Percentiles rank a stretch among this genome's conserved stretches.
These are phyloP conservation scores for Blastocystis sp. DNA, from an alignment of 352 stramenopile genomes.

Conservation along the genomic window DNA sequence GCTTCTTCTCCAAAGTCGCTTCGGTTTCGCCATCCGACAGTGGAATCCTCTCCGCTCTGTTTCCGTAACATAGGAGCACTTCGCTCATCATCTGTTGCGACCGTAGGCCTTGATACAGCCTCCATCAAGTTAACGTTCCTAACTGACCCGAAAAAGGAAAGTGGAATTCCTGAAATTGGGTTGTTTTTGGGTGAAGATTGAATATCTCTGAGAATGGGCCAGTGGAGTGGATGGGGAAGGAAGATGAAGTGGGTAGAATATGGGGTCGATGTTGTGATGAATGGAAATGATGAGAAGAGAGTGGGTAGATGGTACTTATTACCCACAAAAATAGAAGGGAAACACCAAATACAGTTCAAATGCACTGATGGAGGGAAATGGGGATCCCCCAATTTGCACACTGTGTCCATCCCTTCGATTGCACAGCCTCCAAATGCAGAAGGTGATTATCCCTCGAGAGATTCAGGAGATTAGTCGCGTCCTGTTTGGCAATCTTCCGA, in stretches of 20 bases:
- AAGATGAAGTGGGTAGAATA: too few relatives aligned
- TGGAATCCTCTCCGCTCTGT: background rate
- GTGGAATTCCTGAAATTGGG: background rate
- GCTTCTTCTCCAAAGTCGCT: background rate
- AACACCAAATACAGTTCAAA: too few relatives aligned
- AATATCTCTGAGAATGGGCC: too few relatives aligned
- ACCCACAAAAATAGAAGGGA: too few relatives aligned
- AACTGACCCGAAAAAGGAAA: background rate
- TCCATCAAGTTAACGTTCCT: slow-evolving; percentile 32
- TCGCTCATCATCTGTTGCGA: background rate
- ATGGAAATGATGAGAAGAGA: too few relatives aligned
- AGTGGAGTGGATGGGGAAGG: too few relatives aligned
- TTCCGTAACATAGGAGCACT: background rate
- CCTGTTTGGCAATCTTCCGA: slow-evolving; percentile 46
- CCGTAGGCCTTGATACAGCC: background rate
- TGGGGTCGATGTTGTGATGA: too few relatives aligned
- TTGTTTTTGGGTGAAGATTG: background rate
- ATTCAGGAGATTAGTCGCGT: slow-evolving; percentile 26
- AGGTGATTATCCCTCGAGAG: slow-evolving; percentile 24
- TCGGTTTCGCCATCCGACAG: background rate
- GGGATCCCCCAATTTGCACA: too few relatives aligned
- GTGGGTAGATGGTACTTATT: too few relatives aligned
- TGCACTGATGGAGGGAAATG: too few relatives aligned
- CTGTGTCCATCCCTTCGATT: background rate
- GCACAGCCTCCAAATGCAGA: slow-evolving; percentile 13